Evolutionary conservation across 83 land plant genomes (phyloP).

Genomic region (Diphasiastrum complanatum): DNA sequence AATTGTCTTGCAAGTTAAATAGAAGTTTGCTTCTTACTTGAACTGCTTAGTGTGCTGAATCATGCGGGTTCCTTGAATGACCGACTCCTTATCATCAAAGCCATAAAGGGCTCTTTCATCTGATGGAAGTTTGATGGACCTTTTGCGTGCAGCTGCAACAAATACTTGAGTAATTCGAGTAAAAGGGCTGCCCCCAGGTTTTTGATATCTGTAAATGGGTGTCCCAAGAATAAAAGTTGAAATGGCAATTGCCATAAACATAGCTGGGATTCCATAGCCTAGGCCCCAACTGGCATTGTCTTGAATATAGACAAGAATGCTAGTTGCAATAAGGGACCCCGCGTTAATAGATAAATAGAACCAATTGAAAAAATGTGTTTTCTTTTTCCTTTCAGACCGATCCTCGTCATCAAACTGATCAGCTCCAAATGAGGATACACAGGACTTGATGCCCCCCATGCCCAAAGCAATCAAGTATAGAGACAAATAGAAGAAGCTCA

Average conservation of each 20-base stretch:
- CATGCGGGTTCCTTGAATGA: constrained; percentile 51
- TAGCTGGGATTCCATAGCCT: constrained; percentile 70
- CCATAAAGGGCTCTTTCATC: constrained; percentile 51
- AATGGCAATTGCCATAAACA: constrained; percentile 54
- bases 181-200: constrained; percentile 62
- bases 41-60: constrained; percentile 53
- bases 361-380: constrained; percentile 69
- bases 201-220: constrained; percentile 42
- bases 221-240: constrained; percentile 55
- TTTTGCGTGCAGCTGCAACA: constrained; percentile 48
- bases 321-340: constrained; percentile 53
- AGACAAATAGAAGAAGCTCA: no score
- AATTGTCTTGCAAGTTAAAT: no score
- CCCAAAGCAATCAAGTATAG: no score
- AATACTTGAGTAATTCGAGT: constrained; percentile 50
- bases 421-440: constrained; percentile 69
- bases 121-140: constrained; percentile 22
- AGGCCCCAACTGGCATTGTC: constrained; percentile 62
- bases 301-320: constrained; percentile 65
- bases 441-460: constrained; percentile 77
- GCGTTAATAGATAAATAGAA: constrained; percentile 64
- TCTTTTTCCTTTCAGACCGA: constrained; percentile 40
- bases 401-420: constrained; percentile 74
- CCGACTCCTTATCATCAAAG: constrained; percentile 29
- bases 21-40: no score